Conservation (phyloP, 768 basidiomycete genomes). For the Lepiota venenata region DNA sequence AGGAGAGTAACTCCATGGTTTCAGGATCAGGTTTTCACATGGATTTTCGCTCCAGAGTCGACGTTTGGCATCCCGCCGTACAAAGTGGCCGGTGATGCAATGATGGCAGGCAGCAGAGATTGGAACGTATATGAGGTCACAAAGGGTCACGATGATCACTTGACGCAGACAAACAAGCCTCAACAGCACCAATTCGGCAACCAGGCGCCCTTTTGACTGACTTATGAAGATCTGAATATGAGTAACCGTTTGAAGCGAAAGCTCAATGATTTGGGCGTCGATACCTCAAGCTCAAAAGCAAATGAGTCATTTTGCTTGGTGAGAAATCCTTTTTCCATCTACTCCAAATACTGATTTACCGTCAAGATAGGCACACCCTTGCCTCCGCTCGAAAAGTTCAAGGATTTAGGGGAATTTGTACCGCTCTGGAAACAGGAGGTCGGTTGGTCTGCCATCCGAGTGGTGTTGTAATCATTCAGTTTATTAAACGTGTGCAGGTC, state of each 20-base stretch:
- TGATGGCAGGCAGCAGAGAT: too few relatives aligned
- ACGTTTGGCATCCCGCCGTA: too few relatives aligned
- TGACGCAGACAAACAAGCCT: too few relatives aligned
- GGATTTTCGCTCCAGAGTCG: too few relatives aligned
- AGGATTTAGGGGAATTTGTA: conserved; percentile 91
- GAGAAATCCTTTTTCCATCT: conserved; percentile 17
- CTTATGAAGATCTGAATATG: conserved; percentile 21
- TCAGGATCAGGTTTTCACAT: too few relatives aligned
- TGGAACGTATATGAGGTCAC: too few relatives aligned
- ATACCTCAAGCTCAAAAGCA: conserved; percentile 64
- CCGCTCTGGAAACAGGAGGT: conserved; percentile 99
- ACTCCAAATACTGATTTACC: conserved; percentile 9
- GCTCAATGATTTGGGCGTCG: conserved; percentile 76
- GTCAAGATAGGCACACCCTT: conserved; percentile 88
- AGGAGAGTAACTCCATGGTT: too few relatives aligned
- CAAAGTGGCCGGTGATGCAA: too few relatives aligned
- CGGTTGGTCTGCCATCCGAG: conserved; percentile 25
- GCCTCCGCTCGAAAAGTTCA: conserved; percentile 91
- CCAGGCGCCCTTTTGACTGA: background rate
- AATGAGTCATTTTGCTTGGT: conserved; percentile 88
- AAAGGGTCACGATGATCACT: too few relatives aligned
- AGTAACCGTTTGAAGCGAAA: conserved; percentile 73
- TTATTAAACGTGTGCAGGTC: conserved; percentile 44
- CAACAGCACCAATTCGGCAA: too few relatives aligned
- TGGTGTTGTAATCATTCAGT: conserved; percentile 10